These are phyloP conservation scores for Cryptomeria japonica DNA, from an alignment of 75 land plant genomes.

Conservation along the genomic window DNA sequence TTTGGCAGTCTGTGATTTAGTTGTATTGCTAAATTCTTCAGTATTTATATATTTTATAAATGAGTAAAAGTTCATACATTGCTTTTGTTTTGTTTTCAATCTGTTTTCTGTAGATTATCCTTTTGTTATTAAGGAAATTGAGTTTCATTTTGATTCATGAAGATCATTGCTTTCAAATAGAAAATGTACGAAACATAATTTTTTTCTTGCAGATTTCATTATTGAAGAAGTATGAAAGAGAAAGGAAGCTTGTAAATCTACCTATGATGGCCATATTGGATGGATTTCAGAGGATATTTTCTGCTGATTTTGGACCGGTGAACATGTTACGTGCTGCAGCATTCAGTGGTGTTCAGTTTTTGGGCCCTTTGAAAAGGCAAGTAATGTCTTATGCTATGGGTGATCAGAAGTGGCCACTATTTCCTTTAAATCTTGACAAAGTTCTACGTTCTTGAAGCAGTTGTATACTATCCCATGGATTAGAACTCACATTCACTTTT, in stretches of 20 bases:
- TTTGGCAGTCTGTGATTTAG: background rate
- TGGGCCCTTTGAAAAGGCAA: constrained; percentile 76
- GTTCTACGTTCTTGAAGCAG: background rate
- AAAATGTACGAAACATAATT: constrained; percentile 1
- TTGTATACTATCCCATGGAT: background rate
- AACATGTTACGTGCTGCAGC: constrained; percentile 88
- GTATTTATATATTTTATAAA: background rate
- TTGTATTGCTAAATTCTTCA: background rate
- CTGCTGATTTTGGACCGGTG: constrained; percentile 84
- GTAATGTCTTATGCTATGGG: constrained; percentile 90
- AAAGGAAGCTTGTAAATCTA: constrained; percentile 70
- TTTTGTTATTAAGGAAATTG: background rate
- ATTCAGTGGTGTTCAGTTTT: constrained; percentile 79
- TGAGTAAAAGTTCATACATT: background rate
- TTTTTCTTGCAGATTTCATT: constrained; percentile 52
- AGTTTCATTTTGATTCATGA: background rate
- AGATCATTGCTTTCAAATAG: background rate
- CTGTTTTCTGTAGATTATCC: background rate
- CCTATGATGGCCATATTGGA: constrained; percentile 94
- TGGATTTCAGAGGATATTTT: constrained; percentile 88
- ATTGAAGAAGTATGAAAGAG: constrained; percentile 80
- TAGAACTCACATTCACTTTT: background rate
- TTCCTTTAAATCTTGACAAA: constrained; percentile 13
- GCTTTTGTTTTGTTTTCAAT: background rate
- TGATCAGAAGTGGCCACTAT: constrained; percentile 54